A percentile compares a stretch with the other conserved stretches of the same genome.
Conservation (phyloP, 2,329 filamentous ascomycete species). For the Atkinsonella texensis region DNA sequence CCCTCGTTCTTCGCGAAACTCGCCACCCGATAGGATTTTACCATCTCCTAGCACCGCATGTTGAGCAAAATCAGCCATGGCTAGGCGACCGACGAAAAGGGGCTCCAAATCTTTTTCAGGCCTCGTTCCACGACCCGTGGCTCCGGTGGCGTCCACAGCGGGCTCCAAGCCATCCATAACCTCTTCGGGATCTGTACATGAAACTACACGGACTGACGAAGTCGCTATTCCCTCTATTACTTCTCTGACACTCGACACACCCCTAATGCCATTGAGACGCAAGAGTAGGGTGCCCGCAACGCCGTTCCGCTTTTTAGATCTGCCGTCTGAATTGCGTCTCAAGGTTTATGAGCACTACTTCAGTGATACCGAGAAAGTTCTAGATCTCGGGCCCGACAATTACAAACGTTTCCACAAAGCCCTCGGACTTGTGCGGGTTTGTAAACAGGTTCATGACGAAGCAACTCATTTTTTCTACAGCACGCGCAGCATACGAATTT, state of each 20-base stretch:
- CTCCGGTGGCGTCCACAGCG: slow-evolving; percentile 15
- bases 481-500: slow-evolving; percentile 50
- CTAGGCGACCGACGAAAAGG: slow-evolving; percentile 14
- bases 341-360: slow-evolving; percentile 58
- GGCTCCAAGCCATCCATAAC: slow-evolving; percentile 25
- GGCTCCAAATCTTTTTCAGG: not conserved
- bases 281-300: slow-evolving; percentile 22
- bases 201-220: slow-evolving; percentile 29
- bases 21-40: not conserved
- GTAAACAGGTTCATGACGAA: slow-evolving; percentile 48
- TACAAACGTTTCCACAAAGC: slow-evolving; percentile 47
- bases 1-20: not conserved
- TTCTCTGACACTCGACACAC: slow-evolving; percentile 30
- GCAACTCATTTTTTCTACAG: slow-evolving; percentile 56
- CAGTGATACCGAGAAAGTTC: slow-evolving; percentile 34
- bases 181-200: slow-evolving; percentile 16
- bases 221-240: slow-evolving; percentile 29
- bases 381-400: slow-evolving; percentile 58
- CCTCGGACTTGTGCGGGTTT: slow-evolving; percentile 49
- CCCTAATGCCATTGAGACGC: slow-evolving; percentile 18
- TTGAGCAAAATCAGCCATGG: slow-evolving; percentile 9
- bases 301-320: slow-evolving; percentile 52
- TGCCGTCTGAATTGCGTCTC: slow-evolving; percentile 59
- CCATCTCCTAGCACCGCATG: not conserved
- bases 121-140: slow-evolving; percentile 21